Evolutionary conservation across 371 early-diverging fungal species (phyloP), one percentile per base, ranked within the genome.

Genomic region (Mucor indicus): DNA sequence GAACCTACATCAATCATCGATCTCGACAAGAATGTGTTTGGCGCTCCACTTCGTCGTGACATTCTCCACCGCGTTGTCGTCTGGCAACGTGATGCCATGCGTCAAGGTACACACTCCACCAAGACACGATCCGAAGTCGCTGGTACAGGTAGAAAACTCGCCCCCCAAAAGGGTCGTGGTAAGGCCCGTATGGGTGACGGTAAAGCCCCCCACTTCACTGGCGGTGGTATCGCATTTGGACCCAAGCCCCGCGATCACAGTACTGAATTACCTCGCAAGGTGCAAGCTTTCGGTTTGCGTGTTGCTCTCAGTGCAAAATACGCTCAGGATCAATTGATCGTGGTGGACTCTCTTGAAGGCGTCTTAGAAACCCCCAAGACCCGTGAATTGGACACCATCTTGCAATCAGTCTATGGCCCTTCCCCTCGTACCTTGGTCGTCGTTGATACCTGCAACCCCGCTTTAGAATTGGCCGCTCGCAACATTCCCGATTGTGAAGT

Each of bases 151-250:
- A 70, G 79, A 51, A 97, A 91, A 69, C 67, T 67, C 9, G 79
- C 84, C 25, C 89, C 89, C 20, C 97, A 97, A 69, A 97, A 97
- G 72, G 96, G 96, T 5, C 78, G 93, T 33, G 97, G 97, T 67
- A 81, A 75, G 57, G 95, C 97, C 12, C 81, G 97, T 58, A 86
- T 90, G 16, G 94, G 96, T 32, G 85, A 91, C 11, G 54, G 80
- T 27, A 79, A 94, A 24, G 92, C 94, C 19, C 92, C 95, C 30
- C 95, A 95, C 53, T 85, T 83, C 58, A 78, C 84, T 32, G 95
- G 96, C 68, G 98, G 98, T 73, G 95, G 90, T 53, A 73, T 81
- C 53, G 92, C 84, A 0, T 93, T 92, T 62, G 96, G 94, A 6
- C 96, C 95, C 16, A 81, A 85, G 38, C 94, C 96, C 0, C 81